Conservation (phyloP, 2,329 filamentous ascomycete species). For the Penicillium sp. region DNA sequence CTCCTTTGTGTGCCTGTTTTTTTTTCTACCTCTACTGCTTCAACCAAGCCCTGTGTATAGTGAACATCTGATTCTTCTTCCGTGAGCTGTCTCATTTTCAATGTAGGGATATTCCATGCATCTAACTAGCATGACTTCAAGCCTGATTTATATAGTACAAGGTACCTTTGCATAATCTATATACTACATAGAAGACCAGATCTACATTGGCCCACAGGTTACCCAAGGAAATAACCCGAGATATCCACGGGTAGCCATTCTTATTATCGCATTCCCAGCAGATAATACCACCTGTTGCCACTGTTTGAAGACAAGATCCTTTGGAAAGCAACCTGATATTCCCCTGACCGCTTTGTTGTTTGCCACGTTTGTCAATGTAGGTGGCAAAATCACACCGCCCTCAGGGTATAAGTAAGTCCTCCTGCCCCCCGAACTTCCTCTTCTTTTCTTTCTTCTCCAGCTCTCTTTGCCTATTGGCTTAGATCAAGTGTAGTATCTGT, state of each 20-base stretch:
- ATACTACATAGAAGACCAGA: background rate
- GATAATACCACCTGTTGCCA: too few relatives aligned
- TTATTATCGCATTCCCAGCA: background rate
- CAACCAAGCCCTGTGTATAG: conserved; percentile 27
- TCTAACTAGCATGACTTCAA: background rate
- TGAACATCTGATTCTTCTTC: conserved; percentile 21
- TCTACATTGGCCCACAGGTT: background rate
- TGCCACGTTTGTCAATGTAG: background rate
- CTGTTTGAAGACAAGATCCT: too few relatives aligned
- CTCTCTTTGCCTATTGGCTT: conserved; percentile 2
- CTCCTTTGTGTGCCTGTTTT: conserved; percentile 20
- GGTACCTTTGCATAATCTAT: background rate
- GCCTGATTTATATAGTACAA: background rate
- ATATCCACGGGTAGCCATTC: background rate
- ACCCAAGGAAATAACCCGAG: background rate
- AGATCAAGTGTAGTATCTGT: background rate
- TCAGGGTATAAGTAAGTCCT: background rate
- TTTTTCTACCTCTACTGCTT: conserved; percentile 15
- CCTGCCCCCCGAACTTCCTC: background rate
- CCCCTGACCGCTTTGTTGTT: background rate
- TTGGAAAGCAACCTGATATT: too few relatives aligned
- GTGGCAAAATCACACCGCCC: background rate
- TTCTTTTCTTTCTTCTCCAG: background rate
- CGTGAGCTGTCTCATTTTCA: background rate
- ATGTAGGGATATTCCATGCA: background rate